Conservation (phyloP, 2,329 filamentous ascomycete genomes). For the Colletotrichum eremochloae region DNA sequence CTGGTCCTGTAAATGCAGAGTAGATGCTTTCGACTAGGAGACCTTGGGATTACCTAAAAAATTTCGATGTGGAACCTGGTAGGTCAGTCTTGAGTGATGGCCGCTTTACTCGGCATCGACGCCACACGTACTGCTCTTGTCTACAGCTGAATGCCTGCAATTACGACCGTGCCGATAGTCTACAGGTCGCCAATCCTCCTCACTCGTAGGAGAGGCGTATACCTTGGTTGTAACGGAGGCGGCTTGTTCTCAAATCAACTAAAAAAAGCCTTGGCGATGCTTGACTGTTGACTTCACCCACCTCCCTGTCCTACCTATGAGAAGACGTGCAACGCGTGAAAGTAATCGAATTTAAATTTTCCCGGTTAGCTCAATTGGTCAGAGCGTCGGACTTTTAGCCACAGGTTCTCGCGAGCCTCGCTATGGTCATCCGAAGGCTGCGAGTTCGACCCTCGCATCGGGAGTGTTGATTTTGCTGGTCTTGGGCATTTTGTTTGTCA, state of each 20-base stretch:
- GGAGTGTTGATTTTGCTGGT: not conserved
- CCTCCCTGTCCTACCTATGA: not conserved
- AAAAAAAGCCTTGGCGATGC: not conserved
- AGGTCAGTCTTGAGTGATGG: not conserved
- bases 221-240: not conserved
- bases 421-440: not conserved
- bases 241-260: not conserved
- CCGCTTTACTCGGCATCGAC: not conserved
- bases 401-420: not conserved
- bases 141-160: not conserved
- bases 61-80: not conserved
- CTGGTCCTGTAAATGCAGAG: not conserved
- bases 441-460: slow-evolving; percentile 11
- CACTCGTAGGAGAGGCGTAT: not conserved
- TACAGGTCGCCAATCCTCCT: not conserved
- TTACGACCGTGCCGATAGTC: too few relatives aligned
- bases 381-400: slow-evolving; percentile 13
- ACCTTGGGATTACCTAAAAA: not conserved
- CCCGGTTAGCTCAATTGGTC: slow-evolving; percentile 6
- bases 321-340: fast-evolving
- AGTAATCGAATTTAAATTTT: not conserved
- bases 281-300: not conserved
- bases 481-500: not conserved
- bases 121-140: not conserved
- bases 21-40: not conserved